Evolutionary conservation across 371 early-diverging fungal species (phyloP), one percentile per base, ranked within the genome.

Genomic region (Actinomucor elegans): DNA sequence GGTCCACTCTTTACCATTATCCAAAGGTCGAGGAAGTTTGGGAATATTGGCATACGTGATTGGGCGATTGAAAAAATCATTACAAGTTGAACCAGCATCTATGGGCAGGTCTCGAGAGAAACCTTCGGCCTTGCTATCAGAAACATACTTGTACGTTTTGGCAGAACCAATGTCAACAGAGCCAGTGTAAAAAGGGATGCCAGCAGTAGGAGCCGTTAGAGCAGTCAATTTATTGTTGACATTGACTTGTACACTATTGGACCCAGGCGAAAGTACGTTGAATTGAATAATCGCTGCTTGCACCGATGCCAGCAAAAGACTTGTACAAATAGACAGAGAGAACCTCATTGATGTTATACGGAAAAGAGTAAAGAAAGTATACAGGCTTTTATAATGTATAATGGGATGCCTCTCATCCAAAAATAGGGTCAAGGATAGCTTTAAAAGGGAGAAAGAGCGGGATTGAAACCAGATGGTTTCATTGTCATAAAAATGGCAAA

Each of bases 31-130:
- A 8, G 80, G 77, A 23, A 82, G 61, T 27, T 52, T 57, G 20
- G 77, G 75, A 5, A 82, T 67, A 48, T 75, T 54, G 9, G 75
- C 79, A 28, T 77, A 75, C 11, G 80, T 78, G 29, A 75, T 57
- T 14, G 75, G 75, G 11, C 83, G 79, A 32, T 55, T 58, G 53
- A 60, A 68, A 33, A 75, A 72, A 24, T 82, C 83, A 54, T 82
- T 78, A 50, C 56, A 61, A 4, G 83, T 82, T 5, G 35, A 38
- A 15, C 48, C 29, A 24, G 31, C 33, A 7, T 48, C 68, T 0
- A 54, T 12, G 11, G 59, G 50, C 6, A 82, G 40, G 2, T 52
- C 49, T 18, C 83, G 77, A 18, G 69, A 64, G 48, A 82, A 79
- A 6, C 33, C 7, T 61, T 82, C 83, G 9, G 68, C 27, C 6